Conservation (phyloP, 179 eudicot species). For the Amaranthus tricolor region DNA sequence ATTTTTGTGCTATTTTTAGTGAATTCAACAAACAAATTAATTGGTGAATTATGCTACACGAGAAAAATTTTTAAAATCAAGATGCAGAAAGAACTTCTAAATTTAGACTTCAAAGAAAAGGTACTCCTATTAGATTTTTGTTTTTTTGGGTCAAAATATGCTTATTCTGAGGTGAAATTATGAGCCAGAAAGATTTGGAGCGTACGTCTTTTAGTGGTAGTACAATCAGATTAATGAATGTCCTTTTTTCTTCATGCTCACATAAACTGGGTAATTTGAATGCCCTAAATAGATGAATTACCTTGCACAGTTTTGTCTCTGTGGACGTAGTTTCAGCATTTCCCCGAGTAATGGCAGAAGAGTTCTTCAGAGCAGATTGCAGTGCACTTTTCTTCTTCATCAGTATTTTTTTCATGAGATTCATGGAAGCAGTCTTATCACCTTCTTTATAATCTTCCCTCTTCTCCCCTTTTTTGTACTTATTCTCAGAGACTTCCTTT, state of each 20-base stretch:
- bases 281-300: constrained; percentile 16
- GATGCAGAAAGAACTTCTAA: not conserved
- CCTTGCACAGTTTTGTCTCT: constrained; percentile 70
- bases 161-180: not conserved
- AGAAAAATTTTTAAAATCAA: not conserved
- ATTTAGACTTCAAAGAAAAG: not conserved
- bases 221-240: not conserved
- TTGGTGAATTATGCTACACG: no score
- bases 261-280: not conserved
- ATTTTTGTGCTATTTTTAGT: no score
- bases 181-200: not conserved
- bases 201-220: not conserved
- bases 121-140: no score
- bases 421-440: constrained; percentile 47
- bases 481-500: constrained; percentile 46
- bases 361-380: constrained; percentile 45
- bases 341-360: constrained; percentile 39
- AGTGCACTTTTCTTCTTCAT: constrained; percentile 49
- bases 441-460: constrained; percentile 46
- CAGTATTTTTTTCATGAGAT: constrained; percentile 65
- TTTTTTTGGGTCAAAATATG: not conserved
- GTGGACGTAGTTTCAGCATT: constrained; percentile 40
- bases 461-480: constrained; percentile 46
- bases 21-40: no score
- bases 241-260: not conserved